Conservation (phyloP, 371 early-diverging fungal species). For the Actinomortierella wolfii region DNA sequence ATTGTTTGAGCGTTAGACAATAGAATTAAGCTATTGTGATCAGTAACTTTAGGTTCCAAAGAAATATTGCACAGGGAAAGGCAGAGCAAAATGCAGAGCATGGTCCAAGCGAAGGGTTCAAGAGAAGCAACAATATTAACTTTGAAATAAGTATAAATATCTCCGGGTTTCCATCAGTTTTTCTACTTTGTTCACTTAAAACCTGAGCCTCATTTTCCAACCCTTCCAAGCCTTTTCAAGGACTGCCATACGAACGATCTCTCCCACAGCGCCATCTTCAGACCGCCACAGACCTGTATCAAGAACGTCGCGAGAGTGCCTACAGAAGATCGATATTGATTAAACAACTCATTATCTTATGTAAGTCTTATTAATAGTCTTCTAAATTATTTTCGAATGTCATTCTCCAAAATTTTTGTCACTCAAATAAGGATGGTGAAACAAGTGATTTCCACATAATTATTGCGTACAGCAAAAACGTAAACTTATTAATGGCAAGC, state of each 20-base stretch:
- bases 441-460: no score
- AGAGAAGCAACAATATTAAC: conserved; percentile 2
- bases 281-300: conserved; percentile 2
- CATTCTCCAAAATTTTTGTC: no score
- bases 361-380: conserved; percentile 5
- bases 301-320: conserved; percentile 4
- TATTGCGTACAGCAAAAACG: no score
- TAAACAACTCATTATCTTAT: conserved; percentile 1
- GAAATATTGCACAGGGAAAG: conserved; percentile 1
- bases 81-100: conserved; percentile 4
- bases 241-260: background rate
- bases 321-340: background rate
- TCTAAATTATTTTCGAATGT: conserved; percentile 4
- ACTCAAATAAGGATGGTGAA: no score
- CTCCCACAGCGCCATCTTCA: no score
- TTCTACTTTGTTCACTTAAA: conserved; percentile 1
- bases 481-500: no score
- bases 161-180: conserved; percentile 4
- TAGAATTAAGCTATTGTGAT: conserved; percentile 2
- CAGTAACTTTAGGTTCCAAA: conserved; percentile 2
- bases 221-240: conserved; percentile 1
- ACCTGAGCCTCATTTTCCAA: conserved; percentile 1
- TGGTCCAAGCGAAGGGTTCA: background rate
- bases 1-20: conserved; percentile 1
- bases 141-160: conserved; percentile 8